Conservation (phyloP, 169 alveolate species). For the Cryptosporidium ryanae region DNA sequence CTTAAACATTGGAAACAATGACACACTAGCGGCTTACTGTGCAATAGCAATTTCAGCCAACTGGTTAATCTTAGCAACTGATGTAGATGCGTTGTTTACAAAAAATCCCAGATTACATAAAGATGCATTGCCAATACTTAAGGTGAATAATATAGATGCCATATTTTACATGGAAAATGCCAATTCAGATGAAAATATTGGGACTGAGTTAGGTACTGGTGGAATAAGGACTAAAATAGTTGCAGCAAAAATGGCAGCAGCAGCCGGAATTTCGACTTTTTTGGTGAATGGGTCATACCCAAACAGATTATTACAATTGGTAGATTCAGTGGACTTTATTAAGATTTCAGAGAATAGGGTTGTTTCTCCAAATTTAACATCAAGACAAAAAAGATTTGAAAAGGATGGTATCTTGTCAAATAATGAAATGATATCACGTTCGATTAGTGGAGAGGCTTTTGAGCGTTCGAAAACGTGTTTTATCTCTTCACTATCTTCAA, state of each 20-base stretch:
- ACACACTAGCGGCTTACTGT: constrained; percentile 78
- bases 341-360: not conserved
- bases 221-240: constrained; percentile 79
- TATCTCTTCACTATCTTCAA: constrained; percentile 5
- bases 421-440: not conserved
- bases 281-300: constrained; percentile 77
- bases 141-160: constrained; percentile 75
- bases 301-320: constrained; percentile 47
- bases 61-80: constrained; percentile 79
- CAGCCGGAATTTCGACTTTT: constrained; percentile 77
- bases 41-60: constrained; percentile 79
- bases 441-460: constrained; percentile 5
- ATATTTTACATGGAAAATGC: constrained; percentile 67
- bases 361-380: not conserved
- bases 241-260: constrained; percentile 79
- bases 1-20: constrained; percentile 80
- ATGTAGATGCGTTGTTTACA: constrained; percentile 79
- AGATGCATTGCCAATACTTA: constrained; percentile 76
- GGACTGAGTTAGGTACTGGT: constrained; percentile 78
- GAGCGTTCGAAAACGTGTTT: constrained; percentile 7
- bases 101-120: constrained; percentile 74
- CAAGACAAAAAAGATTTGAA: not conserved
- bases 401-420: not conserved
- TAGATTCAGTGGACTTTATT: constrained; percentile 28
- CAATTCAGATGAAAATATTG: constrained; percentile 66